phyloP scores from a whole-genome alignment of 225 moss, liverwort and hornwort genomes.

The Antitrichia curtipendula region DNA sequence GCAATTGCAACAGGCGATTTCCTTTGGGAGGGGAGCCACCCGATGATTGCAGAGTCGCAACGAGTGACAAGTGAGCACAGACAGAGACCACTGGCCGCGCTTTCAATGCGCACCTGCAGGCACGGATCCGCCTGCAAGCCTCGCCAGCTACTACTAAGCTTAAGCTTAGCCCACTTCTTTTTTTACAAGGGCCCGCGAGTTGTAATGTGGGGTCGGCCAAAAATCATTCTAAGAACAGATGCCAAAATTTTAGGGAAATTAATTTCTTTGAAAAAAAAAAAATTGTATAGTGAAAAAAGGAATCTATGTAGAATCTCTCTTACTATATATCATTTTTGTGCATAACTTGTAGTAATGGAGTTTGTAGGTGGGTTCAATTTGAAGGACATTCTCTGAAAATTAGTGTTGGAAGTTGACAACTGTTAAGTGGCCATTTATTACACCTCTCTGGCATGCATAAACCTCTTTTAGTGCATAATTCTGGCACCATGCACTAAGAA shows the following conservation, averaged over 20 bases:
- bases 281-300: not conserved
- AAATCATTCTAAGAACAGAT: not conserved
- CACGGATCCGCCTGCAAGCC: not conserved
- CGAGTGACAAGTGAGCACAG: not conserved
- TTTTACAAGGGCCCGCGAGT: not conserved
- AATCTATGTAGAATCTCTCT: too few relatives aligned
- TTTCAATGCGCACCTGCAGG: not conserved
- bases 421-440: too few relatives aligned
- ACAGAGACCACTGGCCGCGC: not conserved
- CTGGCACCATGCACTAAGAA: too few relatives aligned
- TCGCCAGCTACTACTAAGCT: not conserved
- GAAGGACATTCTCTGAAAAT: too few relatives aligned
- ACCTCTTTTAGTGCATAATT: too few relatives aligned
- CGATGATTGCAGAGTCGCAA: not conserved
- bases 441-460: too few relatives aligned
- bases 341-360: too few relatives aligned
- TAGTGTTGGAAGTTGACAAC: too few relatives aligned
- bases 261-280: not conserved
- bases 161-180: not conserved
- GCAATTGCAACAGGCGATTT: not conserved
- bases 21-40: not conserved
- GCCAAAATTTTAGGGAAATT: not conserved
- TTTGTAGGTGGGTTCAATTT: too few relatives aligned
- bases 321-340: too few relatives aligned
- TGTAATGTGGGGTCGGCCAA: rapidly evolving